A percentile compares a stretch with the other conserved stretches of the same genome.
These are phyloP conservation scores for Arabis hirsuta DNA, from an alignment of 345 rosid genomes.

Conservation along the genomic window DNA sequence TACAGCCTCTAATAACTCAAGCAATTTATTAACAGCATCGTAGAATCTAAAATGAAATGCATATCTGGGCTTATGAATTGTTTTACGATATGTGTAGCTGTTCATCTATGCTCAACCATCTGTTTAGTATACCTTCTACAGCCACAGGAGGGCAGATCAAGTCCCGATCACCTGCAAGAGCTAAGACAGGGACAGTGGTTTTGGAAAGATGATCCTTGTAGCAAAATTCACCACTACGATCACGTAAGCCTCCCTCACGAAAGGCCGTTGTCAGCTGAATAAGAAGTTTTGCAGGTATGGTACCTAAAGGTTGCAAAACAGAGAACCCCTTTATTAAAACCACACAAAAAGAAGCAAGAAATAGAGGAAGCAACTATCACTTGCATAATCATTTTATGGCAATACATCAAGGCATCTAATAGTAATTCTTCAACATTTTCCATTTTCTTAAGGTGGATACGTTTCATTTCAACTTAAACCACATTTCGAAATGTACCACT, in stretches of 20 bases:
- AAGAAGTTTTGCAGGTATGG: conserved; percentile 87
- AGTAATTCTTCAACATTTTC: conserved; percentile 6
- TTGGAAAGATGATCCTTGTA: conserved; percentile 72
- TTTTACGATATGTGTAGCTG: conserved; percentile 10
- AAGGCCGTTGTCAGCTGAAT: conserved; percentile 94
- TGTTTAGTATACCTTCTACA: conserved; percentile 64
- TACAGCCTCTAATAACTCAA: conserved; percentile 21
- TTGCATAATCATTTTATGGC: conserved; percentile 21
- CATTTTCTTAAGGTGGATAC: not conserved
- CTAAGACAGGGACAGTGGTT: conserved; percentile 74
- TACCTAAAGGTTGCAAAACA: conserved; percentile 57
- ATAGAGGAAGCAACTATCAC: conserved; percentile 1
- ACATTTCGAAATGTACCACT: not conserved
- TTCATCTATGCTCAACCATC: conserved; percentile 22
- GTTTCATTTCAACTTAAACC: conserved; percentile 10
- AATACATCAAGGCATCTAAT: conserved; percentile 8
- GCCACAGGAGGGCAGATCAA: conserved; percentile 93
- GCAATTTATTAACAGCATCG: not conserved
- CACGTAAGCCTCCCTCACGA: conserved; percentile 77
- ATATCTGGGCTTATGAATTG: not conserved
- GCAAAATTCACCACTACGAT: conserved; percentile 74
- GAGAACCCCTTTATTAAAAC: conserved; percentile 13
- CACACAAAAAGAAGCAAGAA: not conserved
- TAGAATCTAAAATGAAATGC: not conserved
- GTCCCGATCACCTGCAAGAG: conserved; percentile 92